phyloP scores from a whole-genome alignment of 495 filamentous ascomycete genomes.

The Terfezia claveryi region DNA sequence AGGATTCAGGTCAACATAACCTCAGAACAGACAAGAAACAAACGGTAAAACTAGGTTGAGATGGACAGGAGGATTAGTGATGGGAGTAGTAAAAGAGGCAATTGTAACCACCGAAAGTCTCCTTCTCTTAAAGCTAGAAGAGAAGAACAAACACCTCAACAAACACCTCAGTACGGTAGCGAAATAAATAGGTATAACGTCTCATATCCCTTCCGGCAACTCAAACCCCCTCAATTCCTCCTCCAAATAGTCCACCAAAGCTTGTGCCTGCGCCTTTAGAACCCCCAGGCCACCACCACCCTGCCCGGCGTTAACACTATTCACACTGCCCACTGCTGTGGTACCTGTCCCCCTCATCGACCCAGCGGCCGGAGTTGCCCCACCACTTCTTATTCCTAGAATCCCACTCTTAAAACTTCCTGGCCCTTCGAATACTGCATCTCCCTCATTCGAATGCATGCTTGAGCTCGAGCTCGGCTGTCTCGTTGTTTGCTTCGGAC shows the following conservation, averaged over 20 bases:
- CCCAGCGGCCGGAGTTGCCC: slow-evolving; percentile 2
- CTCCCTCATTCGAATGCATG: slow-evolving; percentile 12
- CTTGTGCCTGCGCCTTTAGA: slow-evolving; percentile 19
- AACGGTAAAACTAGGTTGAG: too few relatives aligned
- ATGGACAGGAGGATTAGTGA: too few relatives aligned
- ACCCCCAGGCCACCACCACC: slow-evolving; percentile 13
- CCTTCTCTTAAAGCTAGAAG: too few relatives aligned
- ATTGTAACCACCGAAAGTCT: too few relatives aligned
- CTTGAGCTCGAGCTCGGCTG: slow-evolving; percentile 9
- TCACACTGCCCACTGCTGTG: background rate
- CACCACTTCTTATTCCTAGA: background rate
- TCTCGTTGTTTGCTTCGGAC: slow-evolving; percentile 9
- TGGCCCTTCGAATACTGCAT: slow-evolving; percentile 1
- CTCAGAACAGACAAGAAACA: too few relatives aligned
- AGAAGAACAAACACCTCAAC: too few relatives aligned
- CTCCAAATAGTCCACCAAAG: slow-evolving; percentile 17
- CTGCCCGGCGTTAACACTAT: background rate
- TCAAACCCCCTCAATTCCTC: slow-evolving; percentile 19
- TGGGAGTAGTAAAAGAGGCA: too few relatives aligned
- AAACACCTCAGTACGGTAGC: background rate
- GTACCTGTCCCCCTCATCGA: slow-evolving; percentile 2
- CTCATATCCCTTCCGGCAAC: slow-evolving; percentile 17
- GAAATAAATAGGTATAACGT: background rate
- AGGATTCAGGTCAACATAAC: too few relatives aligned
- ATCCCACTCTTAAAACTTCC: slow-evolving; percentile 8